These are phyloP conservation scores for Leccinum barrowsii DNA, from an alignment of 768 basidiomycete genomes.

Conservation along the genomic window DNA sequence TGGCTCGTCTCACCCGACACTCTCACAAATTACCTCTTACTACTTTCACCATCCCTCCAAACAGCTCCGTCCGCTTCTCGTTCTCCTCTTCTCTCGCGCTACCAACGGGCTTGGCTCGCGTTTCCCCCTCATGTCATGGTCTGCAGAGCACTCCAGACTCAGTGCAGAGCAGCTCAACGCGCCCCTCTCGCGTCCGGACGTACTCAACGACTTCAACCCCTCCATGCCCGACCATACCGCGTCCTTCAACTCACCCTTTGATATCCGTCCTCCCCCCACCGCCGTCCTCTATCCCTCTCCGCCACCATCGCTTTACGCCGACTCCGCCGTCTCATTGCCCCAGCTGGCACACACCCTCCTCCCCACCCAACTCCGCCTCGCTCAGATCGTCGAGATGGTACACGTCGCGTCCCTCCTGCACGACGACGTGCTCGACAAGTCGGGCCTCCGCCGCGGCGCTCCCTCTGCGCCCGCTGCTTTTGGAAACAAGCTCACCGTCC, in stretches of 20 bases:
- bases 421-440: constrained; percentile 81
- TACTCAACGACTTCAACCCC: constrained; percentile 90
- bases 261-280: constrained; percentile 37
- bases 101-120: constrained; percentile 82
- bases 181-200: constrained; percentile 73
- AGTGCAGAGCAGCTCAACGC: constrained; percentile 65
- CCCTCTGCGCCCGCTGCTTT: constrained; percentile 72
- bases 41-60: constrained; percentile 90
- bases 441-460: constrained; percentile 65
- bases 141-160: constrained; percentile 56
- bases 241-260: constrained; percentile 61
- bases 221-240: constrained; percentile 74
- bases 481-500: constrained; percentile 90
- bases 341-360: constrained; percentile 41
- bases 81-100: constrained; percentile 86
- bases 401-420: constrained; percentile 93
- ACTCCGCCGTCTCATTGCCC: constrained; percentile 28
- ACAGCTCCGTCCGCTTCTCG: constrained; percentile 85
- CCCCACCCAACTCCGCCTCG: constrained; percentile 87
- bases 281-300: constrained; percentile 23
- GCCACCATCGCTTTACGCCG: constrained; percentile 19
- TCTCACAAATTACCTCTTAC: constrained; percentile 85
- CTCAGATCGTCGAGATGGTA: constrained; percentile 97
- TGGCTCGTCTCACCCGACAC: constrained; percentile 84
- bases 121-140: constrained; percentile 61